These are phyloP conservation scores for Neonectria punicea DNA, from an alignment of 2,329 filamentous ascomycete genomes.

Conservation along the genomic window DNA sequence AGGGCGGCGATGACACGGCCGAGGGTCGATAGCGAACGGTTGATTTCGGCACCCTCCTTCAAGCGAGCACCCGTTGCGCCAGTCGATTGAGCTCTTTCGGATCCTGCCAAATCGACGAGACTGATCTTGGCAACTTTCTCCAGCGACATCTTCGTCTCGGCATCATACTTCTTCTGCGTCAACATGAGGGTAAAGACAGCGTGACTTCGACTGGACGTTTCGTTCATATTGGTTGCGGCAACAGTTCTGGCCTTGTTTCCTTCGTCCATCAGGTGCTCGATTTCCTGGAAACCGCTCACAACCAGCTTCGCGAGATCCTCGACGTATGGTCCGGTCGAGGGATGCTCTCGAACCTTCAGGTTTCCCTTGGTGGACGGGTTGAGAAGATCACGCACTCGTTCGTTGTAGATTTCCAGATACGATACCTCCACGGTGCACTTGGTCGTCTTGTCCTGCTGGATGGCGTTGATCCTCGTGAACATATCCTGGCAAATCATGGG, in stretches of 20 bases:
- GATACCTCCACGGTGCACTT: constrained; percentile 97
- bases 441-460: constrained; percentile 78
- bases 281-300: constrained; percentile 92
- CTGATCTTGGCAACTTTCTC: constrained; percentile 99
- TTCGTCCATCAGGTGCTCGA: constrained; percentile 98
- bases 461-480: constrained; percentile 83
- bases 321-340: constrained; percentile 96
- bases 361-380: constrained; percentile 97
- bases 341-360: constrained; percentile 96
- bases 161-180: constrained; percentile 91
- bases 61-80: constrained; percentile 94
- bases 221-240: constrained; percentile 99
- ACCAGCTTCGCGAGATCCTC: constrained; percentile 97
- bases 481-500: constrained; percentile 97
- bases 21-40: constrained; percentile 93
- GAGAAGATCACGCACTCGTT: constrained; percentile 92
- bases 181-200: constrained; percentile 97
- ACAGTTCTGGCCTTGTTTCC: constrained; percentile 99
- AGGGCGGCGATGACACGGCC: constrained; percentile 97
- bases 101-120: constrained; percentile 96
- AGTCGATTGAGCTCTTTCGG: constrained; percentile 95
- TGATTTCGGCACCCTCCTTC: constrained; percentile 99
- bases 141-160: constrained; percentile 94
- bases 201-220: constrained; percentile 97
- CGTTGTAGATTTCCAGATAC: constrained; percentile 99